Evolutionary conservation across 345 rosid genomes (phyloP).

Genomic region (Brassica carinata): DNA sequence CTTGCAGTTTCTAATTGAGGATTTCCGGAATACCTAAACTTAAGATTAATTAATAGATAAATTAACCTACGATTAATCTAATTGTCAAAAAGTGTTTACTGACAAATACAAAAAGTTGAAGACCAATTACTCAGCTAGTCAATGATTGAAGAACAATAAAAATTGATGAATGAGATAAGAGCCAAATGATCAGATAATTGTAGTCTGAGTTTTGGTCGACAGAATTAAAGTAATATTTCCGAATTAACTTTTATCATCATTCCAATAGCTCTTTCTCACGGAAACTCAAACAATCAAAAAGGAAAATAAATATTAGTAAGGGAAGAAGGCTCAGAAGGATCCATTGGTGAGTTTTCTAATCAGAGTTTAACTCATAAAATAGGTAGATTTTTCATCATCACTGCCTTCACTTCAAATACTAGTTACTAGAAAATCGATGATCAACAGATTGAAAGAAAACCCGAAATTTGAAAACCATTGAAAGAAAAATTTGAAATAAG

Average conservation of each 20-base stretch:
- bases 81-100: too few relatives aligned
- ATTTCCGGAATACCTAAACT: too few relatives aligned
- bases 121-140: too few relatives aligned
- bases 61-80: too few relatives aligned
- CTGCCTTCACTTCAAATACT: constrained; percentile 22
- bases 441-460: background rate
- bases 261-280: constrained; percentile 16
- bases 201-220: constrained; percentile 77
- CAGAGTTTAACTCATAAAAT: constrained; percentile 34
- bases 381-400: constrained; percentile 44
- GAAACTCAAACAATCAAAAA: background rate
- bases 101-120: too few relatives aligned
- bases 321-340: constrained; percentile 42
- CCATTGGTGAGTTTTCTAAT: constrained; percentile 44
- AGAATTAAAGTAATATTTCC: constrained; percentile 38
- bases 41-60: too few relatives aligned
- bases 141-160: background rate
- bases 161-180: background rate
- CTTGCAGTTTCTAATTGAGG: too few relatives aligned
- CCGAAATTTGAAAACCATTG: background rate
- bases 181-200: constrained; percentile 77
- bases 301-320: too few relatives aligned
- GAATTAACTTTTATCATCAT: constrained; percentile 32
- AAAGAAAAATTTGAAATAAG: background rate
- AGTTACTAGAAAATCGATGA: background rate